Evolutionary conservation across 2,329 filamentous ascomycete genomes (phyloP).

Genomic region (Monilinia vaccinii-corymbosi): DNA sequence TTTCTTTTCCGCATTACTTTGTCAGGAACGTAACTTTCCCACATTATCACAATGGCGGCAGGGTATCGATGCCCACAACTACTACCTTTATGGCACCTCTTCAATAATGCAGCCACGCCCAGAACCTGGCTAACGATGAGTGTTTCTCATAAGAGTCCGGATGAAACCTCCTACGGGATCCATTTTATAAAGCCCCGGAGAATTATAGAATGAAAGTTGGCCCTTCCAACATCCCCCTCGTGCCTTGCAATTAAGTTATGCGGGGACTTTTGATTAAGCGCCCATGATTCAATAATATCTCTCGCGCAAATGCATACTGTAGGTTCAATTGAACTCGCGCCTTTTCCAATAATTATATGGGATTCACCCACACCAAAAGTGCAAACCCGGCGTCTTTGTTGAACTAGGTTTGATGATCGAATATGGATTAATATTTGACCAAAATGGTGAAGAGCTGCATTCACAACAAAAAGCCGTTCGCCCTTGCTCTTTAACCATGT

Average conservation of each 20-base stretch:
- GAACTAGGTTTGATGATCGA: neutral
- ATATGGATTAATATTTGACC: slow-evolving; percentile 1
- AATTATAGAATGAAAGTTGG: slow-evolving; percentile 7
- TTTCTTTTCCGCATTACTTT: neutral
- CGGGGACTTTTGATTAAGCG: slow-evolving; percentile 6
- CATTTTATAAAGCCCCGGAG: neutral
- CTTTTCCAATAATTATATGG: slow-evolving; percentile 9
- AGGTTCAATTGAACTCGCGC: slow-evolving; percentile 3
- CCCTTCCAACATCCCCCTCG: neutral
- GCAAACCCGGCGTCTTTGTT: neutral
- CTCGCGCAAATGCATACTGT: slow-evolving; percentile 3
- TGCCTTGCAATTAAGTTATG: slow-evolving; percentile 7
- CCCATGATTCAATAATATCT: slow-evolving; percentile 7
- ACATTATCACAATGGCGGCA: neutral
- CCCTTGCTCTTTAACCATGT: neutral
- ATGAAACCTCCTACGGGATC: neutral
- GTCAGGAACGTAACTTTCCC: neutral
- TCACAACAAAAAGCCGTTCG: slow-evolving; percentile 6
- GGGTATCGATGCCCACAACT: slow-evolving; percentile 1
- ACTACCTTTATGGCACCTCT: neutral
- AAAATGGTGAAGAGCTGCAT: slow-evolving; percentile 3
- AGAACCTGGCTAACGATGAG: neutral
- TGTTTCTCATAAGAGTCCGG: neutral
- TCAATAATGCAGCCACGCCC: neutral
- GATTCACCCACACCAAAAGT: slow-evolving; percentile 7